Evolutionary conservation across 345 rosid species (phyloP), one percentile per base, ranked within the genome.

Genomic region (Eutrema yunnanense): DNA sequence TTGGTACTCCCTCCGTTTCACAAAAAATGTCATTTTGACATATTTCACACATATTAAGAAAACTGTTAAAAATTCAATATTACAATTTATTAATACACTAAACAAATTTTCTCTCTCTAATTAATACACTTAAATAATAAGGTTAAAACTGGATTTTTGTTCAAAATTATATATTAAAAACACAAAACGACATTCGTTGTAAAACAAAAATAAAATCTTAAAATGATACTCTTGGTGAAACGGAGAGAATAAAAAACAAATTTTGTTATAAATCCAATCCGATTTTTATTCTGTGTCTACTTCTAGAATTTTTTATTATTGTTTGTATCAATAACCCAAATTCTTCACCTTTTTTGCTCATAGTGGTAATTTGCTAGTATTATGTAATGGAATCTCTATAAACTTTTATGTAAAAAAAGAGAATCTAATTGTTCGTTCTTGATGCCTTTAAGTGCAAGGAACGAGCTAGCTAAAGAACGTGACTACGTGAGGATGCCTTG

Each of bases 361-460:
- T 3, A 43, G 55, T 43, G 13, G 55, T 43, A 13, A 52, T 27
- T 61, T 62, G 55, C 30, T 42, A 42, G 26, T 63, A 62, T 13
- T 43, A 34, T 43, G 46, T 16, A 19, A 9, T 38, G 22, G 22
- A 19, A 19, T 48, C 29, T 62, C 26, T 41, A 8, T 3, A 32
- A 43, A 43, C 16, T 19, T n/a, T 51, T 14, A 14, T 32, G 62
- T 19, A 19, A 22, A 3, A 12, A 2, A 12, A 68, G 14, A n/a
- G n/a, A 16, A 12, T 61, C 27, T 3, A 53, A 4, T 27, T n/a
- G 41, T 34, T 36, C 14, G 64, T 5, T 54, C 2, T 69, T 38
- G 71, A 56, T 56, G 30, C 12, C 80, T 76, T 56, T 12, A 22
- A 63, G 33, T 7, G 55, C 41, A 69, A 76, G 75, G 26, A 33